Conservation (phyloP, 78 protist species). For the Dictyostelium intermedium region DNA sequence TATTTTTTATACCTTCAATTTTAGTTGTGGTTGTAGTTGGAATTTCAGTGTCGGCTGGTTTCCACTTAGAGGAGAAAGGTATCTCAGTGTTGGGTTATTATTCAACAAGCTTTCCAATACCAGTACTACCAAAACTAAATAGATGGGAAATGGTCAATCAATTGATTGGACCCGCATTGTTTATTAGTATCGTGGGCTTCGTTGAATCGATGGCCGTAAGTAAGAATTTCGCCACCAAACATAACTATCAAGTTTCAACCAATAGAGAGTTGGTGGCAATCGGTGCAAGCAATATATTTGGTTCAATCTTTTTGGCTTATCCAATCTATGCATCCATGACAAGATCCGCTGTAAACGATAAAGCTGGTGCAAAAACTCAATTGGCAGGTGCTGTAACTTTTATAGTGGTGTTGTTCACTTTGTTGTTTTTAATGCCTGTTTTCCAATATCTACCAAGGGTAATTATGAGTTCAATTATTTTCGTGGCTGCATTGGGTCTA, state of each 20-base stretch:
- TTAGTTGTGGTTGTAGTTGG: slow-evolving; percentile 74
- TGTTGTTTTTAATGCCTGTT: slow-evolving; percentile 58
- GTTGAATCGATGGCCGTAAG: slow-evolving; percentile 58
- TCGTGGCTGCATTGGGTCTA: slow-evolving; percentile 79
- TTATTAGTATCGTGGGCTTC: slow-evolving; percentile 54
- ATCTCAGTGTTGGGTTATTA: slow-evolving; percentile 3
- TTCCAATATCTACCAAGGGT: slow-evolving; percentile 73
- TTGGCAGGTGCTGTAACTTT: slow-evolving; percentile 54
- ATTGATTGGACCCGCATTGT: slow-evolving; percentile 42
- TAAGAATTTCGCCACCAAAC: slow-evolving; percentile 54
- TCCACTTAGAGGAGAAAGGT: not conserved
- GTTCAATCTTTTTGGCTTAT: slow-evolving; percentile 52
- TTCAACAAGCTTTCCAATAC: slow-evolving; percentile 56
- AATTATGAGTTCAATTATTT: slow-evolving; percentile 55
- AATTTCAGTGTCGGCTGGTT: slow-evolving; percentile 17
- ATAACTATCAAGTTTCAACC: slow-evolving; percentile 68
- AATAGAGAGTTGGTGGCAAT: slow-evolving; percentile 80
- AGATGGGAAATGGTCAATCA: slow-evolving; percentile 28
- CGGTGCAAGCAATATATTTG: slow-evolving; percentile 60
- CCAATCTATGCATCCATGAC: slow-evolving; percentile 77
- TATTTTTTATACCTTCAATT: slow-evolving; percentile 55
- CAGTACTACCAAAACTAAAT: slow-evolving; percentile 27
- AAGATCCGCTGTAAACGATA: slow-evolving; percentile 70
- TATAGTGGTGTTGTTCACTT: slow-evolving; percentile 27
- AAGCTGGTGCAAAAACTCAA: slow-evolving; percentile 70